Conservation (phyloP, 805 yeast species). For the Grigorovia humatica region DNA sequence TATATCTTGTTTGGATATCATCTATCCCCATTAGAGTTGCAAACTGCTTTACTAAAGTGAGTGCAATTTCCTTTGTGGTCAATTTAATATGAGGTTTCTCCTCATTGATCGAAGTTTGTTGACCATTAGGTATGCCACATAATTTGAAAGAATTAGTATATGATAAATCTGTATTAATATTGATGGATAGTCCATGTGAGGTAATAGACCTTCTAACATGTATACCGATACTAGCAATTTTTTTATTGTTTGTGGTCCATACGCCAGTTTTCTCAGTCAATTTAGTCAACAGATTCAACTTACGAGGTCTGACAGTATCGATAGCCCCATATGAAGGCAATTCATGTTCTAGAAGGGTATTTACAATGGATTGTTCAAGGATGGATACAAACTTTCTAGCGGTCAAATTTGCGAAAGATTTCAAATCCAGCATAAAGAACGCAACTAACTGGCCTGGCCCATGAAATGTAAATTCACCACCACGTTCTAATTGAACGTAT, state of each 20-base stretch:
- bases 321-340: not conserved
- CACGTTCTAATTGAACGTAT: conserved; percentile 73
- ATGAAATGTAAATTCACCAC: conserved; percentile 95
- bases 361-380: conserved; percentile 49
- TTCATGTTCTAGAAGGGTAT: conserved; percentile 21
- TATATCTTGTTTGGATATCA: conserved; percentile 29
- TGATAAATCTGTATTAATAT: conserved; percentile 61
- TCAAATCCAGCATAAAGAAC: conserved; percentile 67
- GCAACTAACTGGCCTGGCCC: conserved; percentile 92
- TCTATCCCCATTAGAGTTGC: conserved; percentile 32
- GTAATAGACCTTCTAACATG: conserved; percentile 77
- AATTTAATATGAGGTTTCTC: conserved; percentile 18
- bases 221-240: conserved; percentile 85
- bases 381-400: conserved; percentile 57
- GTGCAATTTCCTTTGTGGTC: conserved; percentile 32
- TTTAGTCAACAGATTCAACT: conserved; percentile 20
- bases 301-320: not conserved
- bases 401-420: conserved; percentile 43
- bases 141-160: conserved; percentile 65
- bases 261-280: conserved; percentile 77
- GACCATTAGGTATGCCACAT: conserved; percentile 68
- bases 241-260: conserved; percentile 48
- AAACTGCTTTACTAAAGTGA: conserved; percentile 35
- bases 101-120: conserved; percentile 43
- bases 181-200: conserved; percentile 82